Evolutionary conservation across 305 asterid genomes (phyloP).

Genomic region (Plantago coronopus): DNA sequence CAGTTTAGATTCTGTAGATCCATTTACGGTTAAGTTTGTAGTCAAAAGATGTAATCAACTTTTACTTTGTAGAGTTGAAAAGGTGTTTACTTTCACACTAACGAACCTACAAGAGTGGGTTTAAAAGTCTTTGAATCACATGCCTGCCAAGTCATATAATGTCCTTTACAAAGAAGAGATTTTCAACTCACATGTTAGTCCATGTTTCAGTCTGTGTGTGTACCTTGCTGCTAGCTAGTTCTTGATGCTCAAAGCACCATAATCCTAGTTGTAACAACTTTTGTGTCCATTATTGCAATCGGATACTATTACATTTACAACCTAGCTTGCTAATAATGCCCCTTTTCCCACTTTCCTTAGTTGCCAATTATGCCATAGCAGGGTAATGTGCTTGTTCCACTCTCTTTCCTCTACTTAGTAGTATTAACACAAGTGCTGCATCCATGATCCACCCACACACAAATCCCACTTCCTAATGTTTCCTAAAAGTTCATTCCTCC

Average conservation of each 20-base stretch:
- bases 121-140: conserved; percentile 22
- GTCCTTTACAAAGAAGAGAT: conserved; percentile 27
- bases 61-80: conserved; percentile 25
- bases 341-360: conserved; percentile 23
- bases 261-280: conserved; percentile 3
- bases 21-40: no score
- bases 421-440: background rate
- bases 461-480: conserved; percentile 2
- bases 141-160: conserved; percentile 29
- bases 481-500: background rate
- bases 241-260: no score
- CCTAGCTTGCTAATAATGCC: conserved; percentile 6
- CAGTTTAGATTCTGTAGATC: no score
- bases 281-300: conserved; percentile 1
- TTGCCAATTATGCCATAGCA: conserved; percentile 10
- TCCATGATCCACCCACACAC: no score
- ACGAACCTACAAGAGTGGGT: conserved; percentile 28
- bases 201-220: no score
- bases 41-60: conserved; percentile 37
- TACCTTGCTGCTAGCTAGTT: no score
- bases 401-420: background rate
- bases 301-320: background rate
- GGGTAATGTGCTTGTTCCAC: background rate
- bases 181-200: conserved; percentile 8
- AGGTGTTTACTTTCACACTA: conserved; percentile 36